These are phyloP conservation scores for Entonaema liquescens DNA, from an alignment of 495 filamentous ascomycete genomes.

Conservation along the genomic window DNA sequence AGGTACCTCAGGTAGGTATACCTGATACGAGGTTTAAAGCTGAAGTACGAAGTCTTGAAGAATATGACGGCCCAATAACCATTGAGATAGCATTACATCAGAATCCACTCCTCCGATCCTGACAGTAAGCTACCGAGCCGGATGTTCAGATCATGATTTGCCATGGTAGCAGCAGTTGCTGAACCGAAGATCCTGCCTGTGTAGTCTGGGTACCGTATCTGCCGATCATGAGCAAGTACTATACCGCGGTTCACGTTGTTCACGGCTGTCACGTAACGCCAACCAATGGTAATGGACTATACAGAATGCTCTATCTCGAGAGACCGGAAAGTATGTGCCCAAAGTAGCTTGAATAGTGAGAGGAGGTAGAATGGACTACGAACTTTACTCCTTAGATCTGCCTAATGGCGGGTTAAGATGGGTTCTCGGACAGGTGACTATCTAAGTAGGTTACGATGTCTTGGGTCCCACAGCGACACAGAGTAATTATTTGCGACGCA, in stretches of 20 bases:
- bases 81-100: neutral
- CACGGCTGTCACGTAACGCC: slow-evolving; percentile 5
- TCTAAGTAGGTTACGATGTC: no score
- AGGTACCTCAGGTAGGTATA: neutral
- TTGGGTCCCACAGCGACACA: neutral
- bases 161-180: slow-evolving; percentile 20
- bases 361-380: neutral
- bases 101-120: slow-evolving; percentile 1
- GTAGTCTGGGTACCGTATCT: slow-evolving; percentile 4
- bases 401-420: neutral
- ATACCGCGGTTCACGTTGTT: neutral
- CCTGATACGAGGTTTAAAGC: slow-evolving; percentile 6
- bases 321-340: neutral
- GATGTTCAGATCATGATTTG: slow-evolving; percentile 28
- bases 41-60: slow-evolving; percentile 5
- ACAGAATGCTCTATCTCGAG: slow-evolving; percentile 1
- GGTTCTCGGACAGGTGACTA: neutral
- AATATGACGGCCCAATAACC: slow-evolving; percentile 4
- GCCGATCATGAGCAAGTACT: slow-evolving; percentile 4
- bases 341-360: neutral
- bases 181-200: slow-evolving; percentile 26
- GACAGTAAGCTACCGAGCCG: slow-evolving; percentile 19
- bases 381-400: neutral
- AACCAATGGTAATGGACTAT: neutral
- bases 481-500: neutral